Conservation (phyloP, 805 yeast genomes). For the Dipodascus albidus region DNA sequence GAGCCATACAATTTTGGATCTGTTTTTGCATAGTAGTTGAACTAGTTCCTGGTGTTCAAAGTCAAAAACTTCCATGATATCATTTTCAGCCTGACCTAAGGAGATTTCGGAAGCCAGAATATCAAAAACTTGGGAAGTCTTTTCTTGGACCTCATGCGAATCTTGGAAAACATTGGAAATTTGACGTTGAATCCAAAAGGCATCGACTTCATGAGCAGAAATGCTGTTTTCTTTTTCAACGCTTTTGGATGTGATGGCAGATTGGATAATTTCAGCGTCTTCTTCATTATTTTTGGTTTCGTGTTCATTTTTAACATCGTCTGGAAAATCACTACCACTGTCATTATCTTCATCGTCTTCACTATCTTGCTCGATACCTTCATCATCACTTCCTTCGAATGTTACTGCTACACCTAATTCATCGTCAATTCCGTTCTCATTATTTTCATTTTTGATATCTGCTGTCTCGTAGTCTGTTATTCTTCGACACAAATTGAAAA, state of each 20-base stretch:
- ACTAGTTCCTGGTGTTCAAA: constrained; percentile 41
- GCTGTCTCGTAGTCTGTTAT: constrained; percentile 38
- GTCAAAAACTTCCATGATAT: constrained; percentile 42
- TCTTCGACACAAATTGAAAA: constrained; percentile 32
- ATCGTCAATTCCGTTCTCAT: constrained; percentile 22
- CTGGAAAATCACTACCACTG: constrained; percentile 9
- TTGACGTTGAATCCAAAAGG: constrained; percentile 44
- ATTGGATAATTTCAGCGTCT: constrained; percentile 6
- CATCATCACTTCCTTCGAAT: constrained; percentile 19
- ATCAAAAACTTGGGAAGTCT: constrained; percentile 30
- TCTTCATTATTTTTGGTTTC: constrained; percentile 5
- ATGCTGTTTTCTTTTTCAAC: constrained; percentile 15
- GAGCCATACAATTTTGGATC: constrained; percentile 44
- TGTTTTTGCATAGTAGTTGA: constrained; percentile 37
- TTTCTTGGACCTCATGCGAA: constrained; percentile 30
- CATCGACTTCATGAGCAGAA: constrained; percentile 32
- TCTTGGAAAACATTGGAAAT: constrained; percentile 31
- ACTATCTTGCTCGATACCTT: constrained; percentile 18
- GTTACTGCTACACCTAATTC: constrained; percentile 35
- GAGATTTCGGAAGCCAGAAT: constrained; percentile 30
- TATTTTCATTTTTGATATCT: constrained; percentile 12
- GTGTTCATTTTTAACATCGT: constrained; percentile 12
- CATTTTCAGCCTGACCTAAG: constrained; percentile 38
- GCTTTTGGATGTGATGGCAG: constrained; percentile 4
- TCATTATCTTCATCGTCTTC: constrained; percentile 14